phyloP scores from a whole-genome alignment of 2,329 filamentous ascomycete species.

The Colletotrichum tamarilloi region DNA sequence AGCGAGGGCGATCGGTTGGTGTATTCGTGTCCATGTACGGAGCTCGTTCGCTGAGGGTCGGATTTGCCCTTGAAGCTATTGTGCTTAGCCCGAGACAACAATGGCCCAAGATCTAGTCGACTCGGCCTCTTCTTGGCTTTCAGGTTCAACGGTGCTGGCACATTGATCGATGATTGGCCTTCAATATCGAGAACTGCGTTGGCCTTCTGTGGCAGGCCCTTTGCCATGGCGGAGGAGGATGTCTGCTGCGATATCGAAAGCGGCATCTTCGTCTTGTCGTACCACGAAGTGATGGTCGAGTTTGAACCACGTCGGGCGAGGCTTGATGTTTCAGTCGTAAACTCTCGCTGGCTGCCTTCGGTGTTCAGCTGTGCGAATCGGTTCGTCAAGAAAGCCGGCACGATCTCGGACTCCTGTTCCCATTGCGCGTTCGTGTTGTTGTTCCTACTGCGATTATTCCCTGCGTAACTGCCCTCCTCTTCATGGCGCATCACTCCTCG shows the following conservation, averaged over 20 bases:
- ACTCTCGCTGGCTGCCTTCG: slow-evolving; percentile 24
- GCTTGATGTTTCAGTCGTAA: slow-evolving; percentile 56
- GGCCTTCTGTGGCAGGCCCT: slow-evolving; percentile 61
- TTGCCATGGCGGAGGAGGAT: slow-evolving; percentile 68
- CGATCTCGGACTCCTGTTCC: slow-evolving; percentile 60
- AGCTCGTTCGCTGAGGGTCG: background rate
- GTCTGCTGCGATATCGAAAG: slow-evolving; percentile 70
- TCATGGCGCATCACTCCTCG: slow-evolving; percentile 6
- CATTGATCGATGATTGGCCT: slow-evolving; percentile 38
- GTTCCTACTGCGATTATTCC: slow-evolving; percentile 40
- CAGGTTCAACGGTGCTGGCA: slow-evolving; percentile 37
- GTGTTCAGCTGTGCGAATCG: slow-evolving; percentile 29
- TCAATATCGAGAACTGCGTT: slow-evolving; percentile 60
- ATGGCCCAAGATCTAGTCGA: slow-evolving; percentile 59
- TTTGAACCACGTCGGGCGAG: slow-evolving; percentile 62
- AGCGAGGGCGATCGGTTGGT: slow-evolving; percentile 55
- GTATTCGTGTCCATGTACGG: slow-evolving; percentile 49
- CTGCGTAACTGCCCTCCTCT: slow-evolving; percentile 19
- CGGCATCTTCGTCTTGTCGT: slow-evolving; percentile 66
- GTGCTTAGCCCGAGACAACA: slow-evolving; percentile 49
- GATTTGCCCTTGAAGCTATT: slow-evolving; percentile 38
- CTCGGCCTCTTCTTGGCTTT: slow-evolving; percentile 60
- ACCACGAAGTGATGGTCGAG: slow-evolving; percentile 67
- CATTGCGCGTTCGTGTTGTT: slow-evolving; percentile 46
- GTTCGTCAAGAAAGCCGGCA: slow-evolving; percentile 48